Conservation (phyloP, 2,329 filamentous ascomycete species). For the Talaromyces piceae region DNA sequence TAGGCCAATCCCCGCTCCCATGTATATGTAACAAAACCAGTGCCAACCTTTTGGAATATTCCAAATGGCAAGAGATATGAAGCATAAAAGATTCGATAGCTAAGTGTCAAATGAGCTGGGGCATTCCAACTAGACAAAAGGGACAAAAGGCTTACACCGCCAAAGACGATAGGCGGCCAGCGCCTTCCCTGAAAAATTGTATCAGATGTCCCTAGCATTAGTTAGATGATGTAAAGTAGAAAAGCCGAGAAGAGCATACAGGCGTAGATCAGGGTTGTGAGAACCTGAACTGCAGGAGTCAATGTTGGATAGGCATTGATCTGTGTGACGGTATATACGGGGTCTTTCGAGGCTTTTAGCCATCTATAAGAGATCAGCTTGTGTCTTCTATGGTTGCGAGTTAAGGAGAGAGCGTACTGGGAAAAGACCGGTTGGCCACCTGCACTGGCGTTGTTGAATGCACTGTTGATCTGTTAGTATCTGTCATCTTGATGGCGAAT, state of each 20-base stretch:
- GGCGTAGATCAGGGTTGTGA: constrained; percentile 56
- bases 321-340: constrained; percentile 39
- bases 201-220: constrained; percentile 50
- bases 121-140: constrained; percentile 24
- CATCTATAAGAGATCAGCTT: constrained; percentile 15
- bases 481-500: background rate
- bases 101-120: constrained; percentile 8
- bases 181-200: constrained; percentile 50
- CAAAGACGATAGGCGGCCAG: constrained; percentile 59
- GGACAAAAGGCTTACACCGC: constrained; percentile 42
- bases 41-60: constrained; percentile 49
- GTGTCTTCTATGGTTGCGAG: background rate
- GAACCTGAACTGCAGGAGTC: constrained; percentile 47
- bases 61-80: constrained; percentile 42
- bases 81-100: constrained; percentile 37
- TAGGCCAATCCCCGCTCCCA: constrained; percentile 41
- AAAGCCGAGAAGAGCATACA: constrained; percentile 24
- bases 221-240: background rate
- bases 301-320: constrained; percentile 54
- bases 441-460: constrained; percentile 55
- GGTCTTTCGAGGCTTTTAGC: constrained; percentile 35
- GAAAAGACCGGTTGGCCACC: constrained; percentile 52
- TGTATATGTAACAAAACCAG: constrained; percentile 56
- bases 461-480: constrained; percentile 17
- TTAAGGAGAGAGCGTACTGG: constrained; percentile 25